A percentile compares a stretch with the other conserved stretches of the same genome.
Evolutionary conservation across 2,329 filamentous ascomycete genomes (phyloP).

Genomic region (Hortaea sp.): DNA sequence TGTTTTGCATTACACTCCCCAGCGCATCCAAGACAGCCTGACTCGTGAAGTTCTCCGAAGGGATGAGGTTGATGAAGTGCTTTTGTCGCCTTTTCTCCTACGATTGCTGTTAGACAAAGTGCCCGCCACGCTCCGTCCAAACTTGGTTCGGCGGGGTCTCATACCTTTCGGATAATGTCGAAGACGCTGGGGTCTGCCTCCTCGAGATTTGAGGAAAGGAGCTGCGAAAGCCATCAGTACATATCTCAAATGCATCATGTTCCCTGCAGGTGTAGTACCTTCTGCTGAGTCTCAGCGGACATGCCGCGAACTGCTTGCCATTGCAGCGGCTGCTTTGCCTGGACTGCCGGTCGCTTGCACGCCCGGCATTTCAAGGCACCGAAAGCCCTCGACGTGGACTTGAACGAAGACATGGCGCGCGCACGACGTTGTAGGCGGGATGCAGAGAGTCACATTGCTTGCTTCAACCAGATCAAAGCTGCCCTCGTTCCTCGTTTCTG

Average conservation of each 20-base stretch:
- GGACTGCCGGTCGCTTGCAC: conserved; percentile 19
- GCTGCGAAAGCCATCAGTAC: conserved; percentile 39
- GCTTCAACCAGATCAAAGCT: background rate
- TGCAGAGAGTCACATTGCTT: background rate
- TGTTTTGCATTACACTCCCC: conserved; percentile 95
- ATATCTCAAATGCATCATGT: background rate
- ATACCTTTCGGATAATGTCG: conserved; percentile 81
- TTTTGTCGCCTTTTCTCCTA: conserved; percentile 89
- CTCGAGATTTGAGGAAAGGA: conserved; percentile 69
- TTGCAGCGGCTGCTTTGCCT: conserved; percentile 21
- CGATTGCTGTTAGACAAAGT: conserved; percentile 4
- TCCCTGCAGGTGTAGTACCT: conserved; percentile 24
- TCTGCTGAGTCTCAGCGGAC: conserved; percentile 38
- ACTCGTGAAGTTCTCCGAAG: conserved; percentile 91
- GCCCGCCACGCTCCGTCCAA: too few relatives aligned
- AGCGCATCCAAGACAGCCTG: conserved; percentile 85
- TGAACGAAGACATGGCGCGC: conserved; percentile 31
- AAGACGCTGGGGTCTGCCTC: conserved; percentile 80
- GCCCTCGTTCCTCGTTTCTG: background rate
- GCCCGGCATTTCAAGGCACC: conserved; percentile 26
- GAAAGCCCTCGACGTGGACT: conserved; percentile 30
- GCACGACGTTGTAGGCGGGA: background rate
- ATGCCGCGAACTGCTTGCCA: conserved; percentile 31
- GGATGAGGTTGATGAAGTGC: conserved; percentile 96
- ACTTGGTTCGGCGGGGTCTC: too few relatives aligned